phyloP scores from a whole-genome alignment of 345 rosid species.

The Populus deltoides region DNA sequence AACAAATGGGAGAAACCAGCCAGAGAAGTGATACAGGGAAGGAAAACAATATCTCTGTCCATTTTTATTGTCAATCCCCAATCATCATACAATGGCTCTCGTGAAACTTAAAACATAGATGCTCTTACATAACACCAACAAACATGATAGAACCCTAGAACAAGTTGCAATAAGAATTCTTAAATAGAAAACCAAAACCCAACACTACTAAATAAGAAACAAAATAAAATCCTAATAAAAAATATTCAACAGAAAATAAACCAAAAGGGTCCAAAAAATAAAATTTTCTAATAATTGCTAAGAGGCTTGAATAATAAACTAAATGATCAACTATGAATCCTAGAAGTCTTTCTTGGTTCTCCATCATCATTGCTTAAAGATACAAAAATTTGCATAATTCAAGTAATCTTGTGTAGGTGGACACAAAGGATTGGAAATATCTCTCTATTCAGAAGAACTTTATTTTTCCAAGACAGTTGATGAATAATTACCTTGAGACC shows the following conservation, averaged over 20 bases:
- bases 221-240: background rate
- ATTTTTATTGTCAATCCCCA: background rate
- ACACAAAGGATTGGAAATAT: background rate
- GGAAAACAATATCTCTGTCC: background rate
- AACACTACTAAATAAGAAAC: background rate
- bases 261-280: background rate
- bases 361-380: background rate
- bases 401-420: background rate
- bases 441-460: background rate
- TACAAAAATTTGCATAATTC: conserved; percentile 5
- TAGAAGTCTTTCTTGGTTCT: background rate
- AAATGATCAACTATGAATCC: no score
- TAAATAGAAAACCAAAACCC: background rate
- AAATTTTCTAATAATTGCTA: no score
- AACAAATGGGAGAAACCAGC: background rate
- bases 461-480: background rate
- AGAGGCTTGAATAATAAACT: no score
- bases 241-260: background rate
- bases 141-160: no score
- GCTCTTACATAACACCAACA: background rate
- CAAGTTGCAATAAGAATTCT: no score
- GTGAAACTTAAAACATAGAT: background rate
- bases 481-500: conserved; percentile 75
- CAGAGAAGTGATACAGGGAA: background rate
- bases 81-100: background rate